phyloP scores from a whole-genome alignment of 306 rosid species.

The Lathyrus tuberosus region DNA sequence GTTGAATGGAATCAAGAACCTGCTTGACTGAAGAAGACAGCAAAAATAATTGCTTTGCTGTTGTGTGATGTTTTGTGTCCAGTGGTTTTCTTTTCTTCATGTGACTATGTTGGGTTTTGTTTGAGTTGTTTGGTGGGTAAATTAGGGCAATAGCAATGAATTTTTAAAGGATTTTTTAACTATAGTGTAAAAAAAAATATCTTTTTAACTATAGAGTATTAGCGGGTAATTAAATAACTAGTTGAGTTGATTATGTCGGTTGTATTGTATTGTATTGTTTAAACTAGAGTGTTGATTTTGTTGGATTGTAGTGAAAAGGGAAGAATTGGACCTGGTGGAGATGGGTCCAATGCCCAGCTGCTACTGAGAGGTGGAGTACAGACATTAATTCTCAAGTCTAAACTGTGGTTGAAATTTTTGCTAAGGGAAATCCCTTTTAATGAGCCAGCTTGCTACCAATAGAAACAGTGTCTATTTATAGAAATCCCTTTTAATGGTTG shows the following conservation, averaged over 20 bases:
- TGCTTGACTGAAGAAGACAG: conserved; percentile 29
- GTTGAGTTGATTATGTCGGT: conserved; percentile 24
- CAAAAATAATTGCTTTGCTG: background rate
- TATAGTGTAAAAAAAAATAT: background rate
- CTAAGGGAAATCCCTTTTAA: background rate
- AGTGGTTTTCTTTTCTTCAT: conserved; percentile 17
- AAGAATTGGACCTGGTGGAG: conserved; percentile 11
- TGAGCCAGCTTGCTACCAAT: no score
- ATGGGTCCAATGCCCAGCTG: conserved; percentile 42
- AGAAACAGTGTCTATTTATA: background rate
- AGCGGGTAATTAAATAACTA: conserved; percentile 11
- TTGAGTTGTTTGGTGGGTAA: conserved; percentile 20
- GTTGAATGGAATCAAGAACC: conserved; percentile 39
- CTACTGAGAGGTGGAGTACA: background rate
- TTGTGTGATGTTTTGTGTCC: conserved; percentile 10
- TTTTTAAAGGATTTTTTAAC: background rate
- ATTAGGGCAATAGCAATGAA: background rate
- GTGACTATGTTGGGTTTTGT: conserved; percentile 17
- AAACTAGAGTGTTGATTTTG: background rate
- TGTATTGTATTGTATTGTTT: conserved; percentile 7
- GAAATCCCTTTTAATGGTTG: no score
- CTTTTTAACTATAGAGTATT: background rate
- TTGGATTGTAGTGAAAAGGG: background rate
- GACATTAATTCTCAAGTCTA: background rate
- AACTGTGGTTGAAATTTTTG: background rate